Evolutionary conservation across 139 green algal species (phyloP).

Genomic region (Ostreobium quekettii): DNA sequence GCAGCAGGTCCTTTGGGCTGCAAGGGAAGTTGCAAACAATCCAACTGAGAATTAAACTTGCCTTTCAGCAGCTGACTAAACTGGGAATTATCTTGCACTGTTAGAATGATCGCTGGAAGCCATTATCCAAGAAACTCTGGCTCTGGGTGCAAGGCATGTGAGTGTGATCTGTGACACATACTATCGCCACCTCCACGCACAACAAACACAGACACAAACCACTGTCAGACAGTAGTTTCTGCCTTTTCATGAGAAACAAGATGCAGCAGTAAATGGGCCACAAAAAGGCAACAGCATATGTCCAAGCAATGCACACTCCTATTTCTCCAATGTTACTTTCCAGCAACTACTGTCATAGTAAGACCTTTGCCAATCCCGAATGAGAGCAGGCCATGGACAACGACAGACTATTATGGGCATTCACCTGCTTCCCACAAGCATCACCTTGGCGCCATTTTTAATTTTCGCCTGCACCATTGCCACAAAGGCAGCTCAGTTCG

Average conservation of each 20-base stretch:
- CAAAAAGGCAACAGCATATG: too few species aligned
- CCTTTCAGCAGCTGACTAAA: too few species aligned
- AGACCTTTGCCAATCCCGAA: background rate
- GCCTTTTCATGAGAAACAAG: too few species aligned
- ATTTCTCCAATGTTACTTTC: background rate
- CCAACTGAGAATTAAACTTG: background rate
- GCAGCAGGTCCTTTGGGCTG: background rate
- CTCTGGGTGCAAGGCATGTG: background rate
- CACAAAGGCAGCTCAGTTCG: background rate
- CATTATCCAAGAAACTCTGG: conserved; percentile 1
- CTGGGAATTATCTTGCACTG: too few species aligned
- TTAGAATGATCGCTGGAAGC: too few species aligned
- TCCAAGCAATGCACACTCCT: too few species aligned
- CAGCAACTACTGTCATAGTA: background rate
- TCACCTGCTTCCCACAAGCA: conserved; percentile 38
- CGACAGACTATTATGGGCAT: background rate
- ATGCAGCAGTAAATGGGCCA: too few species aligned
- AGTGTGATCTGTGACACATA: too few species aligned
- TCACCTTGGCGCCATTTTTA: conserved; percentile 46
- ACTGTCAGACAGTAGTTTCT: too few species aligned
- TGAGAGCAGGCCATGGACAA: background rate
- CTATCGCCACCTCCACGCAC: too few species aligned
- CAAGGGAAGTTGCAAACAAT: background rate
- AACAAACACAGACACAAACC: too few species aligned
- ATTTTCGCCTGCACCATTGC: conserved; percentile 30